These are phyloP conservation scores for Aspergillus ostianus DNA, from an alignment of 495 filamentous ascomycete species.

Conservation along the genomic window DNA sequence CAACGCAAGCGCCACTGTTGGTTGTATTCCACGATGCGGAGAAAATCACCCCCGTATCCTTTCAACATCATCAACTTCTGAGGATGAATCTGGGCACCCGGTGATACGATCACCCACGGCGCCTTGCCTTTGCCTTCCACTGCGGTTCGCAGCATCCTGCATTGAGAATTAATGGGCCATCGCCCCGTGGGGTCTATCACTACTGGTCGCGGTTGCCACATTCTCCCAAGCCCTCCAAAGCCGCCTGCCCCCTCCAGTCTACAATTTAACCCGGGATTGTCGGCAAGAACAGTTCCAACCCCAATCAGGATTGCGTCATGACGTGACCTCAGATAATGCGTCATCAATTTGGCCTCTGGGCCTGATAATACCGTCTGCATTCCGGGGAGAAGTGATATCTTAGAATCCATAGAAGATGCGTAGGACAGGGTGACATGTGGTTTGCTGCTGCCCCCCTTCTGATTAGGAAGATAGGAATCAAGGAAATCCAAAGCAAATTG, in stretches of 20 bases:
- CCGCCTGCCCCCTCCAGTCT: conserved; percentile 59
- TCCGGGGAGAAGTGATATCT: conserved; percentile 70
- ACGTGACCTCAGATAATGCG: conserved; percentile 77
- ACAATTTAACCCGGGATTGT: conserved; percentile 83
- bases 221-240: conserved; percentile 50
- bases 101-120: conserved; percentile 65
- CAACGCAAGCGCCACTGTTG: conserved; percentile 55
- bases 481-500: conserved; percentile 44
- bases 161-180: conserved; percentile 60
- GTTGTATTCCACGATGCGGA: conserved; percentile 49
- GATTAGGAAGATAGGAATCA: conserved; percentile 46
- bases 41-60: conserved; percentile 49
- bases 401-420: conserved; percentile 83
- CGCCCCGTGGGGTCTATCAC: conserved; percentile 71
- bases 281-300: conserved; percentile 76
- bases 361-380: conserved; percentile 78
- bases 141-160: conserved; percentile 63
- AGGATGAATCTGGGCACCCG: conserved; percentile 48
- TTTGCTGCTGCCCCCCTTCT: conserved; percentile 29
- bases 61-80: conserved; percentile 46
- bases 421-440: conserved; percentile 77
- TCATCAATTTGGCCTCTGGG: conserved; percentile 80
- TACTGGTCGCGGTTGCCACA: conserved; percentile 72
- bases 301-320: conserved; percentile 87
- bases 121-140: conserved; percentile 65